Conservation (phyloP, 2,329 filamentous ascomycete species). For the Aureobasidium namibiae region DNA sequence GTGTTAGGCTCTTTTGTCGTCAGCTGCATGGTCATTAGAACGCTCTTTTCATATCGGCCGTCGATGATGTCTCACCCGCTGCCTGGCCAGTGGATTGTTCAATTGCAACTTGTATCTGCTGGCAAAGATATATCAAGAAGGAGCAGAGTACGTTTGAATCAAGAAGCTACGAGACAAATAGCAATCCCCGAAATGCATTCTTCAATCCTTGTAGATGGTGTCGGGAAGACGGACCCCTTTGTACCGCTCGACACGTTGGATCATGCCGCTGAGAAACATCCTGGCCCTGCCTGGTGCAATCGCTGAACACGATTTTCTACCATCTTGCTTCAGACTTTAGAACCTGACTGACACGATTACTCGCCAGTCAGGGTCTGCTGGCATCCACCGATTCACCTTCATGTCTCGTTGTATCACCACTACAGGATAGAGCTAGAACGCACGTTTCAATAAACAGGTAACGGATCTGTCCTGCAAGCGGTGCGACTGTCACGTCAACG, state of each 20-base stretch:
- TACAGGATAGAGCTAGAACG: not conserved
- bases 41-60: not conserved
- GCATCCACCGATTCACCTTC: not conserved
- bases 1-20: slow-evolving; percentile 6
- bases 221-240: not conserved
- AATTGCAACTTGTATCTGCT: not conserved
- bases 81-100: not conserved
- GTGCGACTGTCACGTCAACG: slow-evolving; percentile 6
- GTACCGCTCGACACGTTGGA: slow-evolving; percentile 6
- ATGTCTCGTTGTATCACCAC: not conserved
- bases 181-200: not conserved
- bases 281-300: not conserved
- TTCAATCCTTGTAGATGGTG: not conserved
- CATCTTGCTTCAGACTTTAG: not conserved
- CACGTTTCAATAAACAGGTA: not conserved
- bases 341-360: not conserved
- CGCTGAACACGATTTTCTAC: not conserved
- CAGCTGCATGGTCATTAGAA: slow-evolving; percentile 2
- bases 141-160: not conserved
- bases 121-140: not conserved
- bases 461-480: not conserved
- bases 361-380: not conserved
- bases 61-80: slow-evolving; percentile 2
- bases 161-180: not conserved
- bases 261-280: slow-evolving; percentile 1